Base-by-base conservation (phyloP, 306 rosid species). In the Oemleria cerasiformis region DNA sequence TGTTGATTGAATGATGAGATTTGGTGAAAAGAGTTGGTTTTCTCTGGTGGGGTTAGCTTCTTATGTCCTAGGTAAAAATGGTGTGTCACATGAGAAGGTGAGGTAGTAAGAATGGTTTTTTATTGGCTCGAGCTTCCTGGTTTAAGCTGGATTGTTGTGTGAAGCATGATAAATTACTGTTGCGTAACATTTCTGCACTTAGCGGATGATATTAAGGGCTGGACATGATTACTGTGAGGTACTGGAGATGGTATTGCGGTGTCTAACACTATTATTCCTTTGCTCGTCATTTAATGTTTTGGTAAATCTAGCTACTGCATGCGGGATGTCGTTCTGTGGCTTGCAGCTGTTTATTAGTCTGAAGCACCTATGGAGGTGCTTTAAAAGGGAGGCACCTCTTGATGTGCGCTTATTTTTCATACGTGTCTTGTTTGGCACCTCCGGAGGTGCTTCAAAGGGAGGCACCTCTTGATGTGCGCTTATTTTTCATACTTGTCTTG, bases 1-100 rank as follows among this genome's bases (percentile, higher is more conserved):
- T 36, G 21, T 67, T 15, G 13, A 42, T 44, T 65, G 40, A 45
- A 65, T 65, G 40, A 45, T 65, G 23, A 9, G 49, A 63, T 63
- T n/a, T 20, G 36, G 36, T n/a, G 67, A 40, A 41, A 63, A 19
- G 8, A 41, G 10, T 19, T 9, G 20, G 41, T 72, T 41, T 53
- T 48, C 58, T 10, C 34, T 41, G 45, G 5, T 45, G 42, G 67
- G 67, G 42, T 14, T 25, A 25, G 23, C 7, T 21, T 20, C 19
- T 23, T 63, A 17, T 0, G 15, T 17, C 47, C 45, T 14, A 5
- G 11, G 23, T 44, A 50, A 20, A 23, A 30, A 58, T 47, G 69
- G 53, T 21, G 48, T 65, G 14, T 13, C 9, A 17, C 64, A 25
- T 70, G 25, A 43, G 19, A 43, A 9, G 9, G n/a, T 8, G 43